Percentiles rank a stretch among this genome's conserved stretches.
Evolutionary conservation across 345 rosid species (phyloP).

Genomic region (Citrus glauca): DNA sequence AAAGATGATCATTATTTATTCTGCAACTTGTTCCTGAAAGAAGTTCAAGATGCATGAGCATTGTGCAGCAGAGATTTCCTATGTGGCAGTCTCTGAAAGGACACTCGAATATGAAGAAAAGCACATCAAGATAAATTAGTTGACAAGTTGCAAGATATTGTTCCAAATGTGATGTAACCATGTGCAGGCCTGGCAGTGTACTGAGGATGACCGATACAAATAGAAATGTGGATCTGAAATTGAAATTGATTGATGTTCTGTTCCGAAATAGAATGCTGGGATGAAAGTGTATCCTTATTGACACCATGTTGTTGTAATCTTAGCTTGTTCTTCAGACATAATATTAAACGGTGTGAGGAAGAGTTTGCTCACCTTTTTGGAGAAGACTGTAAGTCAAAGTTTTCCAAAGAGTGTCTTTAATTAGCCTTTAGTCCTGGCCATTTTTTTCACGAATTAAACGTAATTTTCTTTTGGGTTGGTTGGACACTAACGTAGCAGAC

Average conservation of each 20-base stretch:
- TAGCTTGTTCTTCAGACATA: background rate
- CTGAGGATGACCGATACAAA: background rate
- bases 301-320: background rate
- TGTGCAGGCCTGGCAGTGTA: background rate
- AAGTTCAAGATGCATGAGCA: background rate
- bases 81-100: background rate
- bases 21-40: background rate
- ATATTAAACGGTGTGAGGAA: background rate
- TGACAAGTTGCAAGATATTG: background rate
- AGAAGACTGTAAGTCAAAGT: too few relatives aligned
- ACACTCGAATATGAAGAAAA: background rate
- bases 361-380: background rate
- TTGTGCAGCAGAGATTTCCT: background rate
- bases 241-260: background rate
- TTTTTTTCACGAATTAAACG: too few relatives aligned
- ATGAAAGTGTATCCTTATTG: background rate
- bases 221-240: background rate
- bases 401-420: too few relatives aligned
- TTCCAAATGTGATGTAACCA: background rate
- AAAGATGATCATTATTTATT: slow-evolving; percentile 33
- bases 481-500: background rate
- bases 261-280: background rate
- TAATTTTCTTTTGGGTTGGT: background rate
- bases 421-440: too few relatives aligned
- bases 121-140: background rate